Evolutionary conservation across 108 stramenopile species (phyloP).

Genomic region (Hondaea fermentalgiana): DNA sequence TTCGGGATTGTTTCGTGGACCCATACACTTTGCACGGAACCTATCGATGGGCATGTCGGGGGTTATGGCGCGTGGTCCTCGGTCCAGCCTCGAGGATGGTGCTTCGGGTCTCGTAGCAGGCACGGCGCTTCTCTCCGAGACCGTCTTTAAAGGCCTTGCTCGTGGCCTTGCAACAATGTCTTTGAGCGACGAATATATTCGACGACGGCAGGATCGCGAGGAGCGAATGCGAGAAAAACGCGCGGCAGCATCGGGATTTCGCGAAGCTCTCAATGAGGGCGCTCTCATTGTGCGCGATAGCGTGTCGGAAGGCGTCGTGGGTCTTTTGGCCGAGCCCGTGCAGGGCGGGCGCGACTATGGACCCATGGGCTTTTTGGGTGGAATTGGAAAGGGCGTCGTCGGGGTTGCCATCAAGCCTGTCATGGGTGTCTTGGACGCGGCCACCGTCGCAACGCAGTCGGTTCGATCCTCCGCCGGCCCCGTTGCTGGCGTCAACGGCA

Average conservation of each 20-base stretch:
- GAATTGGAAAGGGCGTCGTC: neutral
- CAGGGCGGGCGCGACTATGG: neutral
- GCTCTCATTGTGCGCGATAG: neutral
- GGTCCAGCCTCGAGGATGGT: neutral
- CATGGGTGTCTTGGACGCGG: neutral
- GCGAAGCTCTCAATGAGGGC: neutral
- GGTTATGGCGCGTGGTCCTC: neutral
- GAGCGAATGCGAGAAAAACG: neutral
- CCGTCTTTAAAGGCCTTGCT: neutral
- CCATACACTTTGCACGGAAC: neutral
- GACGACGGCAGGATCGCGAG: neutral
- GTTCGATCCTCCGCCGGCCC: neutral
- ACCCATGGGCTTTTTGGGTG: neutral
- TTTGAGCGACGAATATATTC: neutral
- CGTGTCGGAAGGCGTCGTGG: neutral
- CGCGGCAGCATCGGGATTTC: neutral
- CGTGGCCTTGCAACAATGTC: neutral
- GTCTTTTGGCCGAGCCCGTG: neutral
- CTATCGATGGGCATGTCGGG: neutral
- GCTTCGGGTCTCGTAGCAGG: neutral
- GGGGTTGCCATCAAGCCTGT: slow-evolving; percentile 8
- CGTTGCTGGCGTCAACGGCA: neutral
- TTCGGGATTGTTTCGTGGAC: neutral
- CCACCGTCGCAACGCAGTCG: neutral
- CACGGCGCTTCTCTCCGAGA: neutral